phyloP scores from a whole-genome alignment of 257 asterid genomes.

The Gentiana dahurica region DNA sequence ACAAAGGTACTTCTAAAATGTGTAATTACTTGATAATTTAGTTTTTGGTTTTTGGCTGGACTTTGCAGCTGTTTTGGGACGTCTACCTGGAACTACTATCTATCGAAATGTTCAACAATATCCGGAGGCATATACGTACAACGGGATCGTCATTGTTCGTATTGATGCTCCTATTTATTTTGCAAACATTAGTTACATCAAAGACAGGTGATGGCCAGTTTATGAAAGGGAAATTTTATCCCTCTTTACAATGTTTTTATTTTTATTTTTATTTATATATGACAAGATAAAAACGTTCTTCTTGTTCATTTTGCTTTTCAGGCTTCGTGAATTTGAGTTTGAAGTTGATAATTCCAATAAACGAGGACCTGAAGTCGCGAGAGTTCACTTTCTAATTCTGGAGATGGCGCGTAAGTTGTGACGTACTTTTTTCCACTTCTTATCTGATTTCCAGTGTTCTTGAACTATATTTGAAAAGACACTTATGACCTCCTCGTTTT shows the following conservation, averaged over 20 bases:
- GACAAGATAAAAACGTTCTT: background rate
- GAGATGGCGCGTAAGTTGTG: conserved; percentile 98
- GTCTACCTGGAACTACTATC: conserved; percentile 94
- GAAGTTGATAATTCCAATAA: conserved; percentile 40
- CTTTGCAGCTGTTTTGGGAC: conserved; percentile 84
- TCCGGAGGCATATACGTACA: conserved; percentile 94
- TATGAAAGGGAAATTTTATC: background rate
- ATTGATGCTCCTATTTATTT: conserved; percentile 94
- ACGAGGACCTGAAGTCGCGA: conserved; percentile 83
- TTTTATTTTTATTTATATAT: no score
- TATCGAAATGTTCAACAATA: conserved; percentile 86
- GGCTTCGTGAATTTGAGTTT: conserved; percentile 92
- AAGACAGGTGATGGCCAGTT: conserved; percentile 53
- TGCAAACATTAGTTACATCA: conserved; percentile 88
- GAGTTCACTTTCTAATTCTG: conserved; percentile 67
- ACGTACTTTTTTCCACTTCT: background rate
- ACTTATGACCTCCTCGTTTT: no score
- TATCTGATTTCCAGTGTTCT: no score
- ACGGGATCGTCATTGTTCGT: conserved; percentile 93
- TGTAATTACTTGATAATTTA: background rate
- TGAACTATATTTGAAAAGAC: no score
- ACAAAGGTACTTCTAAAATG: no score
- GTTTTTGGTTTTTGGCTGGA: conserved; percentile 8
- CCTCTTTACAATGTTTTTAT: no score
- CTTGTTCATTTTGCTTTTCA: conserved; percentile 16